Conservation (phyloP, 306 rosid species). For the Pyrus pyrifolia region DNA sequence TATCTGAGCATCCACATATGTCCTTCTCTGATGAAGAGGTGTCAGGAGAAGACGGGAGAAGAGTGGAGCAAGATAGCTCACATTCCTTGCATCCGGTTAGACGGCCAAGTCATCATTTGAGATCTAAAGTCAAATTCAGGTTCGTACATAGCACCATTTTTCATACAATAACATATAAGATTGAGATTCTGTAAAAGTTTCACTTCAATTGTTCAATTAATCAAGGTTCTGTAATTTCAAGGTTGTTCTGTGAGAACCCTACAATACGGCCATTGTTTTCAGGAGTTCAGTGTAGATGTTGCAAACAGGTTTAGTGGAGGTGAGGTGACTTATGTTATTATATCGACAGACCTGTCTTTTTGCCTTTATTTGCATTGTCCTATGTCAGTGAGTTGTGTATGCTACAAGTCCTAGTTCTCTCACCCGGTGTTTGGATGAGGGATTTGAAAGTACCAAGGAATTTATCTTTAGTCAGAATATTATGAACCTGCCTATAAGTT, state of each 20-base stretch:
- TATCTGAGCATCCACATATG: fast-evolving
- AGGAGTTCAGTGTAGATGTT: constrained; percentile 17
- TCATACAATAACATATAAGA: too few species aligned
- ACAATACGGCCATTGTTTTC: background rate
- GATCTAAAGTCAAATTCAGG: background rate
- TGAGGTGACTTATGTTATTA: background rate
- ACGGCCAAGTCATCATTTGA: background rate
- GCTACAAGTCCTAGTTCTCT: too few species aligned
- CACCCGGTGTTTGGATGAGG: too few species aligned
- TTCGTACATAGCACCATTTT: background rate
- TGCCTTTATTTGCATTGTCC: too few species aligned
- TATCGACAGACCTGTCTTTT: too few species aligned
- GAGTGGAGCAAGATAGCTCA: background rate
- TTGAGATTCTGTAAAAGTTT: too few species aligned
- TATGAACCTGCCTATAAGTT: too few species aligned
- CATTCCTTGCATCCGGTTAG: background rate
- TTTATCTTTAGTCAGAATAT: too few species aligned
- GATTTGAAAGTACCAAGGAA: too few species aligned
- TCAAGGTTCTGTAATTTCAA: background rate
- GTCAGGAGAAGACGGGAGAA: background rate
- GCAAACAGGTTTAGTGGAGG: constrained; percentile 75
- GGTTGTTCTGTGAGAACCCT: constrained; percentile 13
- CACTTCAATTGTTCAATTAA: too few species aligned
- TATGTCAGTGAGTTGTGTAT: too few species aligned
- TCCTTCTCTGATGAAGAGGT: background rate